phyloP scores from a whole-genome alignment of 306 rosid genomes.

The Glycine tomentella region DNA sequence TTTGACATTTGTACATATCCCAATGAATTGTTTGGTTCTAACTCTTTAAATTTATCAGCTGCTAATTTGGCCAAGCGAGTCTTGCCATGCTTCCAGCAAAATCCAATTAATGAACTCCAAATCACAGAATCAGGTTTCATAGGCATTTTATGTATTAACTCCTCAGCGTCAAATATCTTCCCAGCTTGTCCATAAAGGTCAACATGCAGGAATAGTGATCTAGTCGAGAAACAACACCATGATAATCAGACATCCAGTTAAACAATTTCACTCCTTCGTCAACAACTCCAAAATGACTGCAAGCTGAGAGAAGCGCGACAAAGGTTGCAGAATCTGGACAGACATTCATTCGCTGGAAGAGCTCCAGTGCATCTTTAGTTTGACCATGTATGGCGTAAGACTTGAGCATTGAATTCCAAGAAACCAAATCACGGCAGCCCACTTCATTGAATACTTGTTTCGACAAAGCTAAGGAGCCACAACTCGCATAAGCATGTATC shows the following conservation, averaged over 20 bases:
- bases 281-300: slow-evolving; percentile 86
- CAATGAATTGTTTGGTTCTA: slow-evolving; percentile 72
- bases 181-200: slow-evolving; percentile 91
- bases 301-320: slow-evolving; percentile 84
- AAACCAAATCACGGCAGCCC: slow-evolving; percentile 65
- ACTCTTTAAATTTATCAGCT: slow-evolving; percentile 68
- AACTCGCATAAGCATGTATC: slow-evolving; percentile 86
- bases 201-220: slow-evolving; percentile 95
- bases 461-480: slow-evolving; percentile 75
- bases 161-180: slow-evolving; percentile 66
- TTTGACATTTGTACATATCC: slow-evolving; percentile 90
- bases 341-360: slow-evolving; percentile 62
- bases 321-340: slow-evolving; percentile 80
- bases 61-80: slow-evolving; percentile 75
- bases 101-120: slow-evolving; percentile 90
- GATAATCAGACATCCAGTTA: slow-evolving; percentile 55
- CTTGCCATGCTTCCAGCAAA: slow-evolving; percentile 85
- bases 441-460: slow-evolving; percentile 67
- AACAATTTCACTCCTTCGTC: slow-evolving; percentile 71
- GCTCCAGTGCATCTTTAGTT: slow-evolving; percentile 71
- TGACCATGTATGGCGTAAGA: slow-evolving; percentile 81
- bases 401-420: slow-evolving; percentile 93
- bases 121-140: slow-evolving; percentile 85
- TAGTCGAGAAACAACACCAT: slow-evolving; percentile 62
- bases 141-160: slow-evolving; percentile 74